These are phyloP conservation scores for Colletotrichum truncatum DNA, from an alignment of 2,329 filamentous ascomycete species.

Conservation along the genomic window DNA sequence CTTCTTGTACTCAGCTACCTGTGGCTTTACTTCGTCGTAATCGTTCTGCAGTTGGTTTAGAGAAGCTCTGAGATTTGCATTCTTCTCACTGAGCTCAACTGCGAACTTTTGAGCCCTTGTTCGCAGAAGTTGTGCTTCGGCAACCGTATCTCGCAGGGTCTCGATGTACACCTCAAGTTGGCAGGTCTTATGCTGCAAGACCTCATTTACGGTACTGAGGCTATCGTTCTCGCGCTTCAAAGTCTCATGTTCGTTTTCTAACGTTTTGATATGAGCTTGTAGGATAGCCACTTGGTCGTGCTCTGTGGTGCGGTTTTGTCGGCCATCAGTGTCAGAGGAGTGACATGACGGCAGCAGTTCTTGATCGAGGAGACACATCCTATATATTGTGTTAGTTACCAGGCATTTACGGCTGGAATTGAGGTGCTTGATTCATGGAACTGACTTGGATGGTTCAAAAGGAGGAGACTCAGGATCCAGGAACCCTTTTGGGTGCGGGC, in stretches of 20 bases:
- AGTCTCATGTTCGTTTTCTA: conserved; percentile 2
- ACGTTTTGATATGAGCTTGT: background rate
- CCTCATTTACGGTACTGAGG: conserved; percentile 9
- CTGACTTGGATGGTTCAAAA: background rate
- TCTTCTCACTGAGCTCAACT: background rate
- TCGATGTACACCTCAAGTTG: background rate
- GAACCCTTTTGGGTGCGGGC: background rate
- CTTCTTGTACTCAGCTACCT: background rate
- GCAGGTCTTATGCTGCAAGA: background rate
- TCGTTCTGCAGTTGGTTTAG: background rate
- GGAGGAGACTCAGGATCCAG: background rate
- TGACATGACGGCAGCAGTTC: background rate
- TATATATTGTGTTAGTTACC: background rate
- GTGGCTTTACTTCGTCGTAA: background rate
- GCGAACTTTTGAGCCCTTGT: background rate
- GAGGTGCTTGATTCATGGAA: background rate
- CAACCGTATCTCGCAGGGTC: background rate
- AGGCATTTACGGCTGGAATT: background rate
- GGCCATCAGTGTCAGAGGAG: conserved; percentile 4
- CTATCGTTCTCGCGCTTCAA: conserved; percentile 6
- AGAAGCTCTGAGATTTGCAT: background rate
- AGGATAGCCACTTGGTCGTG: background rate
- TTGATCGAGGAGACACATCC: too few relatives aligned
- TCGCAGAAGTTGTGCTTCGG: background rate
- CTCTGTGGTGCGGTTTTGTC: background rate